Evolutionary conservation across 805 yeast species (phyloP), one percentile per base, ranked within the genome.

Genomic region (Ogataea ramenticola): DNA sequence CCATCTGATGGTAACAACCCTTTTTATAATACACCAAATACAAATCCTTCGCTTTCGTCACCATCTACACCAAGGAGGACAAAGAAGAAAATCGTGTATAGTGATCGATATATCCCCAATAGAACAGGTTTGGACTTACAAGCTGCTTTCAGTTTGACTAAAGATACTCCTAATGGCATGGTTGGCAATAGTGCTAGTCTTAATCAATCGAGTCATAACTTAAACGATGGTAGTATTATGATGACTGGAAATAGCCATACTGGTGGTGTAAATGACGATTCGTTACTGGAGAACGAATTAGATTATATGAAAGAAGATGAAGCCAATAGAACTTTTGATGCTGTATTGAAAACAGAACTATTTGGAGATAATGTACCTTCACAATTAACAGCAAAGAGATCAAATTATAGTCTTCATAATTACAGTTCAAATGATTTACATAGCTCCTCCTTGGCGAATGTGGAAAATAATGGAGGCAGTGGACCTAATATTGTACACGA

Each of bases 101-200:
- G 86, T 49, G 99, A 90, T 62, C 68, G 98, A 44, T 88, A 80
- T 61, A 86, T 93, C 24, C 99, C 99, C 5, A 80, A 77, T 47
- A 66, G 99, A 40, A 80, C 86, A 1, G 96, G 96, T 1, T 76
- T 88, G 22, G 95, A 88, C 55, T 67, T 91, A 15, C 93, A 87
- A 55, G 88, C 96, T 0, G 96, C 96, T 8, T 83, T 80, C 60
- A 75, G 80, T 46, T 64, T 80, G 41, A 72, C 37, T 3, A 33
- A 33, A 21, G 43, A 33, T 10, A 4, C 35, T 3, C 3, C 21
- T 16, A 19, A 32, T 8, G 12, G n/a, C n/a, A 29, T 29, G 4
- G 10, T 10, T 26, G 32, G 32, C 4, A 29, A 14, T 29, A 29
- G 32, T 29, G 4, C 11, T 29, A 29, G n/a, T 15, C n/a, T 29